Evolutionary conservation across 371 early-diverging fungal species (phyloP), one percentile per base, ranked within the genome.

Genomic region (Mucor racemosus): DNA sequence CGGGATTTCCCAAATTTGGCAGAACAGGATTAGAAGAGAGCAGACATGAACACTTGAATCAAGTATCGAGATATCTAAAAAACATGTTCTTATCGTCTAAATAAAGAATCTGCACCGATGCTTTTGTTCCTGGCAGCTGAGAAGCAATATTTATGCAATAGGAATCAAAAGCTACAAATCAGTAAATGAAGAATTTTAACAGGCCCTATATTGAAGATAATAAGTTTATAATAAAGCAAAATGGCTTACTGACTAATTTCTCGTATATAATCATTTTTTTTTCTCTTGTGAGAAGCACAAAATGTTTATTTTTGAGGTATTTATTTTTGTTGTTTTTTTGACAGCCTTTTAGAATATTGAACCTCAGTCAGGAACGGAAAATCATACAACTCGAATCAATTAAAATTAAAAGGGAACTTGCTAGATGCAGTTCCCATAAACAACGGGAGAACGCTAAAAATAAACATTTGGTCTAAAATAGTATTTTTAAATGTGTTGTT

Each of bases 371-470:
- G 50, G 50, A 0, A 50, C 50, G 11, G 21, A 26, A n/a, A 21
- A 21, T 19, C 17, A 9, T 38, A 9, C 4, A 9, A 1, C 3
- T 38, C 38, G 50, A 21, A 50, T 50, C 50, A 50, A 26, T 50
- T 50, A 19, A 48, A 50, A 21, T 50, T 50, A 50, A 48, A 48
- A 42, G 42, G 42, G 42, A 48, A 48, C 50, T 21, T 26, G 50
- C 15, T 17, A 44, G 50, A 11, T 50, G 50, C 50, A 50, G 50
- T 50, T 50, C 50, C 50, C 50, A 50, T 50, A 50, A 50, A 50
- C 50, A 50, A 50, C 50, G 3, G 9, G 50, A 50, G 26, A 21
- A 50, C 19, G 5, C 50, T 50, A 50, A 50, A 50, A 50, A 50
- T 50, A 50, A 50, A 50, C 50, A 19, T 26, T 50, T 26, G 13